These are phyloP conservation scores for Zopfia rhizophila DNA, from an alignment of 2,329 filamentous ascomycete species.

Conservation along the genomic window DNA sequence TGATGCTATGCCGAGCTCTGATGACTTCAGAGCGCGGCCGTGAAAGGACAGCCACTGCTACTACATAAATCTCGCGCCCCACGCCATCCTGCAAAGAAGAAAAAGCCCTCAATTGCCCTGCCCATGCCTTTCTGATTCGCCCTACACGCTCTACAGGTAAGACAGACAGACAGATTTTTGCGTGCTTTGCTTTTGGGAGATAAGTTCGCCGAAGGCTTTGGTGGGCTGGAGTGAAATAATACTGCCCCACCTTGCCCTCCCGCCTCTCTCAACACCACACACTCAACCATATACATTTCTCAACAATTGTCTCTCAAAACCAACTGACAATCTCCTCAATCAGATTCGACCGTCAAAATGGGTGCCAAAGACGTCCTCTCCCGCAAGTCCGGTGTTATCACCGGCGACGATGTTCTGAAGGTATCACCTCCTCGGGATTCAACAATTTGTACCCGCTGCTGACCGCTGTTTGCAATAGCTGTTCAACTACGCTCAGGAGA, in stretches of 20 bases:
- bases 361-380: slow-evolving; percentile 60
- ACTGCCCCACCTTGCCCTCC: slow-evolving; percentile 18
- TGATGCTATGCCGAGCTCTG: slow-evolving; percentile 40
- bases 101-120: slow-evolving; percentile 26
- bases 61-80: slow-evolving; percentile 28
- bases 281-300: slow-evolving; percentile 6
- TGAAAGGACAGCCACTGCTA: slow-evolving; percentile 25
- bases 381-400: slow-evolving; percentile 71
- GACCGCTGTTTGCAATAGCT: slow-evolving; percentile 58
- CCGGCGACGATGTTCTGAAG: slow-evolving; percentile 71
- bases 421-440: neutral
- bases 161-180: slow-evolving; percentile 15
- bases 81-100: slow-evolving; percentile 22
- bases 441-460: slow-evolving; percentile 5
- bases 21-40: slow-evolving; percentile 51
- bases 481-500: slow-evolving; percentile 89
- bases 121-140: slow-evolving; percentile 12
- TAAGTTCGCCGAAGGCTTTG: slow-evolving; percentile 12
- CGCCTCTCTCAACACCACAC: slow-evolving; percentile 3
- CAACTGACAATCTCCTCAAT: slow-evolving; percentile 9
- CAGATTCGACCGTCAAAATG: slow-evolving; percentile 46
- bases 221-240: slow-evolving; percentile 21
- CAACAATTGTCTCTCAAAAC: slow-evolving; percentile 1
- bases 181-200: slow-evolving; percentile 26
- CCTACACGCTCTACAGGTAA: slow-evolving; percentile 25